phyloP scores from a whole-genome alignment of 805 yeast genomes.

The Teunomyces atbi region DNA sequence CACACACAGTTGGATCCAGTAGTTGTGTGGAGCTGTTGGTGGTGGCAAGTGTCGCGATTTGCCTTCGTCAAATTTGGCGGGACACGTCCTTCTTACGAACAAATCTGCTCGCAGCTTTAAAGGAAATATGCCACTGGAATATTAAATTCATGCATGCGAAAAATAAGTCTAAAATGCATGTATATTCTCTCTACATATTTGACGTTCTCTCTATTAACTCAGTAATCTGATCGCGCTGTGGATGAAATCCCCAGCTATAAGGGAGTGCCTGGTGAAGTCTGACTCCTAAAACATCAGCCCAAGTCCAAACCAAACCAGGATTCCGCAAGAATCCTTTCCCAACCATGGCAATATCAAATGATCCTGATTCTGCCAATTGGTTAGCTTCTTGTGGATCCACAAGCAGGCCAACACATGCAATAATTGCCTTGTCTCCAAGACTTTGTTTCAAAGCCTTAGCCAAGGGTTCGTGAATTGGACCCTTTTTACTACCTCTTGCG shows the following conservation, averaged over 20 bases:
- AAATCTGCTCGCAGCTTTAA: no score
- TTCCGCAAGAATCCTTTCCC: constrained; percentile 47
- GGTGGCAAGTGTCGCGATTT: constrained; percentile 1
- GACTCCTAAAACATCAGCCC: constrained; percentile 51
- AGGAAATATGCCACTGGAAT: no score
- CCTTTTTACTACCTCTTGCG: constrained; percentile 17
- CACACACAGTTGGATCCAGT: not conserved
- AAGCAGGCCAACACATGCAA: constrained; percentile 51
- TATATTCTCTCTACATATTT: not conserved
- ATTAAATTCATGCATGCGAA: not conserved
- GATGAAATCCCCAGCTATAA: constrained; percentile 20
- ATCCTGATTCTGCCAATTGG: constrained; percentile 38
- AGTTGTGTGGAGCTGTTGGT: not conserved
- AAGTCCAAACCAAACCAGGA: constrained; percentile 49
- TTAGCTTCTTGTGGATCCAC: constrained; percentile 34
- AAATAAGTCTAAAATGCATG: not conserved
- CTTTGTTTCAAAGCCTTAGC: constrained; percentile 44
- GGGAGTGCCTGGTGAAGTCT: constrained; percentile 34
- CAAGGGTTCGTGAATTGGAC: constrained; percentile 37
- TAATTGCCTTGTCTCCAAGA: constrained; percentile 40
- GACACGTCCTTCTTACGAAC: not conserved
- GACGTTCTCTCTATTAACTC: constrained; percentile 18
- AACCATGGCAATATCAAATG: constrained; percentile 47
- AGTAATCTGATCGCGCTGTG: constrained; percentile 15
- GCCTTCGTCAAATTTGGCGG: not conserved